phyloP scores from a whole-genome alignment of 441 rosid species.

The Populus trichocarpa region DNA sequence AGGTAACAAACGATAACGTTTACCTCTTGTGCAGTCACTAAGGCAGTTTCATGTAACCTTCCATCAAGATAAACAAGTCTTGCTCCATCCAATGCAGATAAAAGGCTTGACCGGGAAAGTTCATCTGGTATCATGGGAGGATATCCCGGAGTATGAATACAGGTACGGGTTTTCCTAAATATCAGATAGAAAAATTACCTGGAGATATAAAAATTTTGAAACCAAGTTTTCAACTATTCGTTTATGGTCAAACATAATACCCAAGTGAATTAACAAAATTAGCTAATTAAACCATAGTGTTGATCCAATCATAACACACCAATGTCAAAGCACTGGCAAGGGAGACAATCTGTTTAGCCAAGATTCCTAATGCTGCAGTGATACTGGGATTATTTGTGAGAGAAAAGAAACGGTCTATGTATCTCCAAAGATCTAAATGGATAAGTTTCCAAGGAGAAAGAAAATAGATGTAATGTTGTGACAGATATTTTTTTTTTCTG shows the following conservation, averaged over 20 bases:
- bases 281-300: neutral
- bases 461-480: neutral
- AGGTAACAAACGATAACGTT: constrained; percentile 12
- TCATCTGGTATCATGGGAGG: constrained; percentile 72
- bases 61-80: constrained; percentile 71
- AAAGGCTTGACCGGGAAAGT: constrained; percentile 49
- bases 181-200: neutral
- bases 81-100: constrained; percentile 61
- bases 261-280: neutral
- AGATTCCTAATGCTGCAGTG: neutral
- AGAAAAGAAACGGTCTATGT: neutral
- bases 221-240: neutral
- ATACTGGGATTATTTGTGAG: neutral
- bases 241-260: neutral
- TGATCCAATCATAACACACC: neutral
- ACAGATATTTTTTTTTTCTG: neutral
- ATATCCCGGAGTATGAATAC: constrained; percentile 84
- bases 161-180: constrained; percentile 87
- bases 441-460: neutral
- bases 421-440: neutral
- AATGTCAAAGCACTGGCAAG: neutral
- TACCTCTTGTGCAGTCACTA: constrained; percentile 78
- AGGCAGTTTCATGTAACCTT: constrained; percentile 66
- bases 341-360: neutral
- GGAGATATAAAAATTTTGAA: neutral